Percentiles rank a stretch among this genome's conserved stretches.
These are phyloP conservation scores for Candida chauliodis DNA, from an alignment of 805 yeast genomes.

Conservation along the genomic window DNA sequence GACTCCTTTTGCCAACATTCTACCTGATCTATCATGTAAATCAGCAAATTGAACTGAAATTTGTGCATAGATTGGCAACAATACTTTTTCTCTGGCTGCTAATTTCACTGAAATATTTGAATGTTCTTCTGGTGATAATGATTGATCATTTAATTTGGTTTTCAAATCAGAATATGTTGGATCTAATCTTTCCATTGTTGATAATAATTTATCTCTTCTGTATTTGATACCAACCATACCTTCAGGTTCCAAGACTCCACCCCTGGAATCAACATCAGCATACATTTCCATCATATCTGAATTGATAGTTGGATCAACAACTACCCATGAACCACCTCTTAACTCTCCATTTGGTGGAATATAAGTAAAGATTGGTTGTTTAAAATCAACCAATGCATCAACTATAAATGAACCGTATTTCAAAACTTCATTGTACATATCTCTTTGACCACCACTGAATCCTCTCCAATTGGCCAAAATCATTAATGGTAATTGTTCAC, in stretches of 20 bases:
- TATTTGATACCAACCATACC: constrained; percentile 99
- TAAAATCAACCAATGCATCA: constrained; percentile 92
- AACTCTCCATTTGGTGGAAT: constrained; percentile 98
- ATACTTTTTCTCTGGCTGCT: constrained; percentile 70
- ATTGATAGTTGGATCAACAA: constrained; percentile 97
- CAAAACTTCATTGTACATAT: constrained; percentile 97
- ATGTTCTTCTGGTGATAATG: constrained; percentile 61
- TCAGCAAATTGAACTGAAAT: constrained; percentile 96
- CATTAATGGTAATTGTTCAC: constrained; percentile 97
- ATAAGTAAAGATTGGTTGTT: constrained; percentile 94
- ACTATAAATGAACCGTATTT: constrained; percentile 96
- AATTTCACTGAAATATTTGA: constrained; percentile 62
- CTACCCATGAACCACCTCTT: constrained; percentile 99
- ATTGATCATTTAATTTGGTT: constrained; percentile 49
- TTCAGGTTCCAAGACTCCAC: constrained; percentile 97
- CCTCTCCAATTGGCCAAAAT: constrained; percentile 99
- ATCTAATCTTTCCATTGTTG: constrained; percentile 92
- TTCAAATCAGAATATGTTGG: constrained; percentile 66
- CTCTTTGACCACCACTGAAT: constrained; percentile 99
- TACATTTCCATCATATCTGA: constrained; percentile 99
- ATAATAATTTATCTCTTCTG: constrained; percentile 85
- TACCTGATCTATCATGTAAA: constrained; percentile 94
- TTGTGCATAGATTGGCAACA: constrained; percentile 88
- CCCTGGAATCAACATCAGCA: constrained; percentile 93
- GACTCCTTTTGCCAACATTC: constrained; percentile 94